These are phyloP conservation scores for Triangularia verruculosa DNA, from an alignment of 2,329 filamentous ascomycete genomes.

Conservation along the genomic window DNA sequence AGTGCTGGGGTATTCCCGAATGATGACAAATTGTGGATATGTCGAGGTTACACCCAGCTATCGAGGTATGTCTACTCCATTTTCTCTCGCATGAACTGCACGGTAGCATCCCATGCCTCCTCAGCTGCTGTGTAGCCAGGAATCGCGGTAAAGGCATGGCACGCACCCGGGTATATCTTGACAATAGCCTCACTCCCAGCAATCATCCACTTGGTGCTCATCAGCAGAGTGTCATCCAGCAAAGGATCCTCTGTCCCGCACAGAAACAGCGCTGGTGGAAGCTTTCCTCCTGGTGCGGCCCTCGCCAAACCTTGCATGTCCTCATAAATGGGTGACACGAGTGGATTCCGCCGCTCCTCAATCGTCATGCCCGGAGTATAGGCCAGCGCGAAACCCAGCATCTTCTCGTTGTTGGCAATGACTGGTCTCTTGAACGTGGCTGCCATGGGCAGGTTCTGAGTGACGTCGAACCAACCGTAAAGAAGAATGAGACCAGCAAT, in stretches of 20 bases:
- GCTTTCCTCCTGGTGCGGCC: slow-evolving; percentile 36
- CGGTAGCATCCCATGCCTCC: slow-evolving; percentile 15
- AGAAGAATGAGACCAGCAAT: slow-evolving; percentile 51
- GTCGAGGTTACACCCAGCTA: background rate
- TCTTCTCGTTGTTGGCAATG: slow-evolving; percentile 45
- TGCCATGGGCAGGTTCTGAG: slow-evolving; percentile 38
- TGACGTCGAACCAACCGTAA: slow-evolving; percentile 51
- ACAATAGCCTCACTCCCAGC: slow-evolving; percentile 33
- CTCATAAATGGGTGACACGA: slow-evolving; percentile 49
- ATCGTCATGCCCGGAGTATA: slow-evolving; percentile 32
- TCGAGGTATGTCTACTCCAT: slow-evolving; percentile 7
- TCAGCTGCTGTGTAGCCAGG: slow-evolving; percentile 16
- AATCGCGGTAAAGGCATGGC: slow-evolving; percentile 46
- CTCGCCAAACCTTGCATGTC: slow-evolving; percentile 37
- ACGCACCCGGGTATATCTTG: slow-evolving; percentile 52
- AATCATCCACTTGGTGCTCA: slow-evolving; percentile 52
- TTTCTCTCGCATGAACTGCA: slow-evolving; percentile 21
- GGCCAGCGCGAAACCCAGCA: slow-evolving; percentile 44
- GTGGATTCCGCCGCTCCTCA: slow-evolving; percentile 42
- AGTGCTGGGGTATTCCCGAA: background rate
- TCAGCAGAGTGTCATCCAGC: slow-evolving; percentile 49
- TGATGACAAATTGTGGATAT: background rate
- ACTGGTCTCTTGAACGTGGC: slow-evolving; percentile 9
- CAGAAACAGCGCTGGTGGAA: slow-evolving; percentile 47
- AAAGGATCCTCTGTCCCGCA: slow-evolving; percentile 41